Conservation (phyloP, 805 yeast species). For the Suhomyces canberraensis region DNA sequence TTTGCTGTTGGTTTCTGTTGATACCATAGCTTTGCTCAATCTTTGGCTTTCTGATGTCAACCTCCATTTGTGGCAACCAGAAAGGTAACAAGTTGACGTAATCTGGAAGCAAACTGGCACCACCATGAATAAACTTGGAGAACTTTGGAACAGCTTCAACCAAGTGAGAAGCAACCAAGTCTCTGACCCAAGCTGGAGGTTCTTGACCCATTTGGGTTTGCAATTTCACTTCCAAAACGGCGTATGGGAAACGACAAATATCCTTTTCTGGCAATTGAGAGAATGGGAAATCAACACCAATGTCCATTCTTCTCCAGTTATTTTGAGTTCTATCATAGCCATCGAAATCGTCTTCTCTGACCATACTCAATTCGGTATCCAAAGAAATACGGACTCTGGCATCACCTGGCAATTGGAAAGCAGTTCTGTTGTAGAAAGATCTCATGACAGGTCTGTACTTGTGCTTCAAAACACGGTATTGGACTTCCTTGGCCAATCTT, state of each 20-base stretch:
- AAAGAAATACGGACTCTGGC: constrained; percentile 98
- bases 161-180: constrained; percentile 83
- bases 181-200: constrained; percentile 97
- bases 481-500: constrained; percentile 89
- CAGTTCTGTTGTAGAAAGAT: constrained; percentile 96
- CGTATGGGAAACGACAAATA: constrained; percentile 92
- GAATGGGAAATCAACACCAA: constrained; percentile 97
- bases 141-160: constrained; percentile 98
- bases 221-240: constrained; percentile 93
- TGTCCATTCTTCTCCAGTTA: constrained; percentile 98
- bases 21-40: constrained; percentile 59
- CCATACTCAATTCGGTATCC: constrained; percentile 96
- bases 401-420: constrained; percentile 98
- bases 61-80: constrained; percentile 97
- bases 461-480: constrained; percentile 80
- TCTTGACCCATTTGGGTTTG: constrained; percentile 99
- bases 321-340: constrained; percentile 84
- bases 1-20: constrained; percentile 41
- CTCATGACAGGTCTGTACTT: constrained; percentile 91
- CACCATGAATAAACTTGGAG: constrained; percentile 96
- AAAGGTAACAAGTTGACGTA: constrained; percentile 83
- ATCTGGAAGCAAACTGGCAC: constrained; percentile 86
- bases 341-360: constrained; percentile 95
- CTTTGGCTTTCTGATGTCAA: constrained; percentile 89
- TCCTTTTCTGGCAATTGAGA: constrained; percentile 79